These are phyloP conservation scores for Rhizophora mangle DNA, from an alignment of 345 rosid genomes.

Conservation along the genomic window DNA sequence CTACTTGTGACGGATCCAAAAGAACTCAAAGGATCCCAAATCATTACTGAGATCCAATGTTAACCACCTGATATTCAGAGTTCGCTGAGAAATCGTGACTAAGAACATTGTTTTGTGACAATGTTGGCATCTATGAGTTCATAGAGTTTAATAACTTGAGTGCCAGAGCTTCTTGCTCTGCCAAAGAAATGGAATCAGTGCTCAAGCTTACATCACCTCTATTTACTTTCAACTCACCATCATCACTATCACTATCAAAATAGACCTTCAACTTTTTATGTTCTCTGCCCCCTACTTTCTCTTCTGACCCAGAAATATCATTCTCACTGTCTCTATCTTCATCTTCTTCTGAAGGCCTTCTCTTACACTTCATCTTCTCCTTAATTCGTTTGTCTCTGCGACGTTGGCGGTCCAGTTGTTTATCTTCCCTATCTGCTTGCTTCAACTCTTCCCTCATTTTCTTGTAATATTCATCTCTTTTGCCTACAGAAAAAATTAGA, in stretches of 20 bases:
- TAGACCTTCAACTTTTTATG: slow-evolving; percentile 52
- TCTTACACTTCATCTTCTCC: slow-evolving; percentile 72
- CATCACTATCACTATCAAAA: slow-evolving; percentile 41
- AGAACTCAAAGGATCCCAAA: too few relatives aligned
- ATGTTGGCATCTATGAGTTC: slow-evolving; percentile 24
- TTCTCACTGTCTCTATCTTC: slow-evolving; percentile 42
- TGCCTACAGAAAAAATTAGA: slow-evolving; percentile 38
- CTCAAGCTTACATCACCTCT: slow-evolving; percentile 19
- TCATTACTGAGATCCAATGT: too few relatives aligned
- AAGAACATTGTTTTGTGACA: too few relatives aligned
- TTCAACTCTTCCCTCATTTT: slow-evolving; percentile 74
- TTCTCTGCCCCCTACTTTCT: slow-evolving; percentile 26
- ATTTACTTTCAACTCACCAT: slow-evolving; percentile 21
- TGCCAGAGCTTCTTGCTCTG: slow-evolving; percentile 84
- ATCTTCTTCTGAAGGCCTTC: slow-evolving; percentile 38
- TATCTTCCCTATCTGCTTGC: slow-evolving; percentile 73
- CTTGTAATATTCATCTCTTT: slow-evolving; percentile 53
- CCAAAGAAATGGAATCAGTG: slow-evolving; percentile 51
- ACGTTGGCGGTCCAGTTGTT: slow-evolving; percentile 60
- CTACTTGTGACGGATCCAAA: too few relatives aligned
- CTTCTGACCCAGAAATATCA: slow-evolving; percentile 50
- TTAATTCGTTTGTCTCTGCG: slow-evolving; percentile 67
- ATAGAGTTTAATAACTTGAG: slow-evolving; percentile 62
- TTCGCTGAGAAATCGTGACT: too few relatives aligned
- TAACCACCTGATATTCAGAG: too few relatives aligned